These are phyloP conservation scores for Eucalyptus microcorys DNA, from an alignment of 345 rosid genomes.

Conservation along the genomic window DNA sequence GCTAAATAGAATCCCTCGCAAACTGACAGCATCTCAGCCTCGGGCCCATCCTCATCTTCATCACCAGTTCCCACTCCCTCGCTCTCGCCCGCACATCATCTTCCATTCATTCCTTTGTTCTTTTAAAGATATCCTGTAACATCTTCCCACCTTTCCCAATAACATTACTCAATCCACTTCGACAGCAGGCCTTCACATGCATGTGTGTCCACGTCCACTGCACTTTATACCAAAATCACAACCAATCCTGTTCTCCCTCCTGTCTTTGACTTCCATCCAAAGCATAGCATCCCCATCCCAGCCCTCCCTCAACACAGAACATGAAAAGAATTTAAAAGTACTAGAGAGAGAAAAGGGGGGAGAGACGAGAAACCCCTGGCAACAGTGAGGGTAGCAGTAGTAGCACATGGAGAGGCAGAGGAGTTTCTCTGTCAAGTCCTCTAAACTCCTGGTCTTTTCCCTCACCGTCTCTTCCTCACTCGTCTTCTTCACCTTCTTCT, in stretches of 20 bases:
- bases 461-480: conserved; percentile 45
- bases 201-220: not conserved
- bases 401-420: conserved; percentile 62
- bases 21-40: not conserved
- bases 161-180: not conserved
- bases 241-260: not conserved
- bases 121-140: not conserved
- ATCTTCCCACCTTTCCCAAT: not conserved
- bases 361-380: no score
- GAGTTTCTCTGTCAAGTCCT: conserved; percentile 65
- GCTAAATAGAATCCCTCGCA: not conserved
- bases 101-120: not conserved
- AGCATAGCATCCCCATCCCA: not conserved
- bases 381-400: not conserved
- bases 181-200: not conserved
- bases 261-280: not conserved
- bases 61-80: not conserved
- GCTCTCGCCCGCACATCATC: not conserved
- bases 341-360: not conserved
- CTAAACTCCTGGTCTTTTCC: conserved; percentile 37
- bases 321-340: not conserved
- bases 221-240: not conserved
- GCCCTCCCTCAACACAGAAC: not conserved
- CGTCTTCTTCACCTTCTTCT: conserved; percentile 39
- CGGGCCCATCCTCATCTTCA: not conserved